These are phyloP conservation scores for Cucurbitaria berberidis DNA, from an alignment of 2,329 filamentous ascomycete species.

Conservation along the genomic window DNA sequence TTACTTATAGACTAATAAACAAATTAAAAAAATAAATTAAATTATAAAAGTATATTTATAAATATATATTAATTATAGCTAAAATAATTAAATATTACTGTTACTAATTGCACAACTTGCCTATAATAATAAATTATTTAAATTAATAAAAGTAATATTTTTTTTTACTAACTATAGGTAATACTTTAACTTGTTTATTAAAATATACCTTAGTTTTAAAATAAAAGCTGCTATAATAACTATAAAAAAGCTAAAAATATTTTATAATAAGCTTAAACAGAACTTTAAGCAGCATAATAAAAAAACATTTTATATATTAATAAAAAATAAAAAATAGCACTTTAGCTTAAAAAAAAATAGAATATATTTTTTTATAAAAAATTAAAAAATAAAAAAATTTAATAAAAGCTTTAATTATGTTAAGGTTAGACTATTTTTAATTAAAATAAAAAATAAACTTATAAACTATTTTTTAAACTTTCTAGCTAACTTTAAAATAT, in stretches of 20 bases:
- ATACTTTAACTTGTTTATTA: conserved; percentile 17
- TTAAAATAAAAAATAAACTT: background rate
- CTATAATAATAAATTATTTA: conserved; percentile 9
- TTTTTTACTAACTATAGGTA: conserved; percentile 5
- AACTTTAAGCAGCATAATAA: no score
- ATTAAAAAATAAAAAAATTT: conserved; percentile 5
- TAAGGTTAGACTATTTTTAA: conserved; percentile 11
- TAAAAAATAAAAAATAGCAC: conserved; percentile 19
- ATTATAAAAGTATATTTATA: background rate
- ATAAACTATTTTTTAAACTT: conserved; percentile 5
- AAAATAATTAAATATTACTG: conserved; percentile 2
- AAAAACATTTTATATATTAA: no score
- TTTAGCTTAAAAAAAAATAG: conserved; percentile 14
- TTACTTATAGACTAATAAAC: conserved; percentile 2
- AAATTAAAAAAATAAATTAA: conserved; percentile 2
- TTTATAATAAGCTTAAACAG: conserved; percentile 4
- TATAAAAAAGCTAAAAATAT: conserved; percentile 2
- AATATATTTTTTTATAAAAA: conserved; percentile 12
- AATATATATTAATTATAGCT: background rate
- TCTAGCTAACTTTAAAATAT: background rate
- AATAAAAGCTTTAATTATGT: conserved; percentile 6
- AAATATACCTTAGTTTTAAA: no score
- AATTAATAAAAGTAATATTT: conserved; percentile 3
- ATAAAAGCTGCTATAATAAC: conserved; percentile 2
- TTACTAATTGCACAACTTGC: conserved; percentile 7